Evolutionary conservation across 441 rosid genomes (phyloP).

Genomic region (Aleurites moluccanus): DNA sequence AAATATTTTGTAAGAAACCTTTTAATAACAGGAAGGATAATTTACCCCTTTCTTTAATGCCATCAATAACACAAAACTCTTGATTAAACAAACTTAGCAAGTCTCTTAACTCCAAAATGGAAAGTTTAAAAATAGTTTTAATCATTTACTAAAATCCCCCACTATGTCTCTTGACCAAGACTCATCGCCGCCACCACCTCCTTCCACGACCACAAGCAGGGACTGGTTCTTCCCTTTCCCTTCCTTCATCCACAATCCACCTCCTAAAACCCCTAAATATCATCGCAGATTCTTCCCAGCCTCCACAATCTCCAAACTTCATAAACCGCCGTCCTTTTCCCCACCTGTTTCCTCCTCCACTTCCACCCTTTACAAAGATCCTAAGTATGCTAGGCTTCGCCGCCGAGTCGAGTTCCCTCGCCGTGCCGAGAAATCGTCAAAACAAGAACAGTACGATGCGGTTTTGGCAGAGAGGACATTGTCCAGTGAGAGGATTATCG

Average conservation of each 20-base stretch:
- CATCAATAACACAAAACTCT: too few relatives aligned
- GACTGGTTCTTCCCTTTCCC: constrained; percentile 78
- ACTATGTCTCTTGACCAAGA: constrained; percentile 43
- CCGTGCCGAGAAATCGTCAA: constrained; percentile 15
- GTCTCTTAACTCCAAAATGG: too few relatives aligned
- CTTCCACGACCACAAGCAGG: constrained; percentile 38
- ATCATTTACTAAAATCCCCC: constrained; percentile 11
- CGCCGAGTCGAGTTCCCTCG: constrained; percentile 34
- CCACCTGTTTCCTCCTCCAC: constrained; percentile 24
- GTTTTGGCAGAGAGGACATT: constrained; percentile 23
- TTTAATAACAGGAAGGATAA: too few relatives aligned
- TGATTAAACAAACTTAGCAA: too few relatives aligned
- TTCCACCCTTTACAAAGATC: constrained; percentile 23
- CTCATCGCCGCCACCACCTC: not conserved
- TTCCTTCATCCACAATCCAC: constrained; percentile 36
- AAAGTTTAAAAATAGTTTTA: too few relatives aligned
- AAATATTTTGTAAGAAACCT: too few relatives aligned
- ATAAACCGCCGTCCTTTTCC: constrained; percentile 21
- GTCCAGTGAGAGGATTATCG: constrained; percentile 1
- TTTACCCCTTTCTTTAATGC: too few relatives aligned
- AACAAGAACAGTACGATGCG: constrained; percentile 21
- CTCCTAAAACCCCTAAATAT: constrained; percentile 25
- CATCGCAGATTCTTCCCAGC: constrained; percentile 43
- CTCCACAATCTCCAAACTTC: constrained; percentile 9
- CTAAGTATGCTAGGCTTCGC: constrained; percentile 34